A percentile compares a stretch with the other conserved stretches of the same genome.
Conservation (phyloP, 495 filamentous ascomycete genomes). For the Lasiosphaeriaceae sp. region DNA sequence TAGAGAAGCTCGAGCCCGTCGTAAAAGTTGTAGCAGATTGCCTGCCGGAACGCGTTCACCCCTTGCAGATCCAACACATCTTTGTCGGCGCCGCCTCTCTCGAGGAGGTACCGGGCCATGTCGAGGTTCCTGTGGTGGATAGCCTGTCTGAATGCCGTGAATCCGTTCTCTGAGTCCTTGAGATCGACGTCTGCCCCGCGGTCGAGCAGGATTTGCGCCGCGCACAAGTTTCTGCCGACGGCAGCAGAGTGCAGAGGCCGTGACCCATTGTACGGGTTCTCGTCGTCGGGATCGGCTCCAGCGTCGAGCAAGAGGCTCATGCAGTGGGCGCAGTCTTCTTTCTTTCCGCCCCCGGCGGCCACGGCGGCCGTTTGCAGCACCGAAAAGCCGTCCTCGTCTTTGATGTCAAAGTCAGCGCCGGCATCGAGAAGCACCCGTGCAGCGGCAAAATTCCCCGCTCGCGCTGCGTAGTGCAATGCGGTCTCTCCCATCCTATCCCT, state of each 20-base stretch:
- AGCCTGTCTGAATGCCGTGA: background rate
- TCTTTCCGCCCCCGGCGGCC: background rate
- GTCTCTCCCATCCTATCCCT: background rate
- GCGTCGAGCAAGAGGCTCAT: background rate
- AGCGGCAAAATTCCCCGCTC: background rate
- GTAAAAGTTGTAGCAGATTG: background rate
- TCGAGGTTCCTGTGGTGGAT: background rate
- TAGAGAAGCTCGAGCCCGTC: background rate
- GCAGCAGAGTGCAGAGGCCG: background rate
- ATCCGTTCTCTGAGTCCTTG: background rate
- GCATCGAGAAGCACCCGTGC: background rate
- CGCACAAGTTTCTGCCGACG: background rate
- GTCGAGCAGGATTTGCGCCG: background rate
- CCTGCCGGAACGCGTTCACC: background rate
- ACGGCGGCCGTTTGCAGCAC: background rate
- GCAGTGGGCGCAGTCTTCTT: background rate
- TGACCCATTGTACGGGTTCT: background rate
- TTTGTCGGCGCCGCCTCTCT: background rate
- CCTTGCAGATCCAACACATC: background rate
- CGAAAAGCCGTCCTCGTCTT: background rate
- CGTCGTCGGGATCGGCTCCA: background rate
- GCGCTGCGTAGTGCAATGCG: background rate
- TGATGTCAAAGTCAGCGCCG: background rate
- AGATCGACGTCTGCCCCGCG: background rate
- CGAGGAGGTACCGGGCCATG: background rate